phyloP scores from a whole-genome alignment of 768 basidiomycete species.

The Scleroderma citrinum region DNA sequence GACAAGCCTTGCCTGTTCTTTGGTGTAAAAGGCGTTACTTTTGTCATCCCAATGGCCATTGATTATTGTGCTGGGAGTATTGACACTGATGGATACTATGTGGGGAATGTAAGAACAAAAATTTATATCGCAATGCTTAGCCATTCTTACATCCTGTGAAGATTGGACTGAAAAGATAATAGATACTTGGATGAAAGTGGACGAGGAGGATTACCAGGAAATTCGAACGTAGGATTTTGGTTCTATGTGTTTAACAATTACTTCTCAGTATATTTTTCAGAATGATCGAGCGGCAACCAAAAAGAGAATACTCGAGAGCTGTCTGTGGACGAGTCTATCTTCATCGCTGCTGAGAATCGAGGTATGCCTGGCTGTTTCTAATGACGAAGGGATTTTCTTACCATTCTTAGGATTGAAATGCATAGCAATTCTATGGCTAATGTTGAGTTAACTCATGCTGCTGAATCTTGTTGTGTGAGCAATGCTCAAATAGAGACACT shows the following conservation, averaged over 20 bases:
- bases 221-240: background rate
- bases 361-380: background rate
- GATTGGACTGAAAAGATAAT: conserved; percentile 23
- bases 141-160: conserved; percentile 21
- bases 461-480: conserved; percentile 14
- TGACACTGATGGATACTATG: conserved; percentile 5
- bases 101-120: conserved; percentile 19
- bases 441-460: conserved; percentile 18
- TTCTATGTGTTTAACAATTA: background rate
- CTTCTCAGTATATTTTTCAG: background rate
- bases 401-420: conserved; percentile 15
- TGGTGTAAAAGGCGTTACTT: conserved; percentile 19
- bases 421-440: conserved; percentile 22
- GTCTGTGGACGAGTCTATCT: background rate
- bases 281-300: background rate
- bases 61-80: conserved; percentile 19
- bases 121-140: conserved; percentile 14
- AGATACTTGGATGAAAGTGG: background rate
- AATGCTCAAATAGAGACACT: conserved; percentile 23
- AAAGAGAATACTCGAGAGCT: background rate
- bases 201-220: background rate
- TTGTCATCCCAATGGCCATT: conserved; percentile 19
- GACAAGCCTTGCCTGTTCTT: conserved; percentile 17
- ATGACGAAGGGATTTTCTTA: background rate
- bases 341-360: background rate